Evolutionary conservation across 2,329 filamentous ascomycete species (phyloP), one percentile per base, ranked within the genome.

Genomic region (Pseudogymnoascus sp.): DNA sequence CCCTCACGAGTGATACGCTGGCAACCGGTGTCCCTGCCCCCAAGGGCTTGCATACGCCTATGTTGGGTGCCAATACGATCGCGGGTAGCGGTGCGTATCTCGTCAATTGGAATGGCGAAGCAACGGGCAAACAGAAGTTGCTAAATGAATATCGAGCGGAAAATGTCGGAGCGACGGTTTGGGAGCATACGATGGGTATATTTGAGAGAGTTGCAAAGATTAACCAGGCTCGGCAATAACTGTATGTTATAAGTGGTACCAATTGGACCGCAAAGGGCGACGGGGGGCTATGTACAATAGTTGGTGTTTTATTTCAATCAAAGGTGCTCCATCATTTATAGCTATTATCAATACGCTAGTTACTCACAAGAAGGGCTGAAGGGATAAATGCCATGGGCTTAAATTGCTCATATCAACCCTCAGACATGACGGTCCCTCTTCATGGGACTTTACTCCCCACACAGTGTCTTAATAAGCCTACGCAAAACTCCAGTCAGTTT

Each of bases 161-260:
- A 31, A 69, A 69, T 5, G 46, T 67, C 8, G 63, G 62, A 1
- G 65, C 68, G 42, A 69, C 56, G 11, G 59, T 70, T 8, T 71
- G 67, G 68, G 69, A 72, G 21, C 69, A 71, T 65, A 71, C 70
- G 1, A 67, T 68, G 65, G 65, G 60, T 1, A 62, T 68, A 9
- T 71, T 72, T 64, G 49, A 67, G 38, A 65, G 62, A 25, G 67
- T 69, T 23, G 67, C 66, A 61, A 69, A 68, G 49, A 64, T 67
- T 23, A 70, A 72, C 16, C 49, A 56, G 28, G 49, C 49, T 34
- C 49, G 49, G n/a, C 25, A 56, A 11, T 56, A 56, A 18, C 9
- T 34, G n/a, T 34, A 56, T 56, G 5, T 56, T 31, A 34, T 34
- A 34, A 12, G 28, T 31, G 28, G 28, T 31, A 9, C 28, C 7